Evolutionary conservation across 805 yeast species (phyloP), one percentile per base, ranked within the genome.

Genomic region (Candida anglica): DNA sequence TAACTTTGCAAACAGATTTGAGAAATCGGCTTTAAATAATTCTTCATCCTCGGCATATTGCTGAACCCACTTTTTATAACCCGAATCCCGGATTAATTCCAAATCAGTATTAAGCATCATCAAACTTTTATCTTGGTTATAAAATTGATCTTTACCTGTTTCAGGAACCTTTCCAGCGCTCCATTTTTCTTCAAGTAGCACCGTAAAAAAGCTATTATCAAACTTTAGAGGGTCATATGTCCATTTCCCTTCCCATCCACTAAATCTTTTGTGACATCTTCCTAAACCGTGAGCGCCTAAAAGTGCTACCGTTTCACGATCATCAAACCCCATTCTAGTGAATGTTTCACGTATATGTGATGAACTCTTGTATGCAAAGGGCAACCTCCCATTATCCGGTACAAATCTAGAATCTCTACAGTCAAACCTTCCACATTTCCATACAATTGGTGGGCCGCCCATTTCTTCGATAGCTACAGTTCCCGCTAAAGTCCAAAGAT

Each of bases 221-320:
- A 87, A 82, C 43, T 67, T 58, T 19, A 82, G 84, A 36, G 93
- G 86, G 25, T 83, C 75, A 36, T 81, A 82, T 24, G 91, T 89
- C 95, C 95, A 86, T 41, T 91, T 88, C 10, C 95, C 95, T 44
- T 84, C 93, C 64, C 70, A 87, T 2, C 94, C 94, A 15, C 87
- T 75, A 40, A 79, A 75, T 43, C 70, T 55, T 37, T 75, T 66
- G 55, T 86, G 94, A 46, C 93, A 82, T 37, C 86, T 71, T 22
- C 94, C 94, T 28, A 85, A 59, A 15, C 79, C 73, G 58, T 86
- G 94, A 2, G 89, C 89, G 18, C 84, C 85, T 36, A 81, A 65
- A 33, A 86, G 53, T 7, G 84, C 81, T 27, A 82, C 93, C 27
- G 80, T 76, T 52, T 86, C 91, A 52, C 75, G 73, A 43, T 81